Evolutionary conservation across 1,284 basidiomycete genomes (phyloP), one percentile per base, ranked within the genome.

Genomic region (Leccinum angustisporum): DNA sequence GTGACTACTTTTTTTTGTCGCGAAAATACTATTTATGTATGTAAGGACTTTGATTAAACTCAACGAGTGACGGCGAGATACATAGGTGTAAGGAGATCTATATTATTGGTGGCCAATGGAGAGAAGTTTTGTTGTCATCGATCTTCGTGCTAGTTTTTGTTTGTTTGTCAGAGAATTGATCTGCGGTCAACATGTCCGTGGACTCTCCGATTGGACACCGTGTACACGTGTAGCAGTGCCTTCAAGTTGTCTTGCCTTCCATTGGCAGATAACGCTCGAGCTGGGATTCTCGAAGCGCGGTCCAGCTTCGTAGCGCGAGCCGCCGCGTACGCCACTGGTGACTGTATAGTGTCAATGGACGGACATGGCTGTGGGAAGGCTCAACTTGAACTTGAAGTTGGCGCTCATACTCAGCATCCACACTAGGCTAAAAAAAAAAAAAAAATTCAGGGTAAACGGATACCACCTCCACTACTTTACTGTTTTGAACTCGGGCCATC

Each of bases 251-350:
- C 21, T 14, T 48, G 4, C 18, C 46, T 48, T 46, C 43, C n/a
- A n/a, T n/a, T n/a, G n/a, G n/a, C 21, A 48, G 18, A 48, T 25
- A 25, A 48, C 18, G 14, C 43, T 21, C 43, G 10, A 48, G 46
- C 46, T 14, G 46, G 46, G 7, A 48, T 25, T 48, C 21, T 21
- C 18, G 21, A 46, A 48, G 43, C 43, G 6, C 6, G 18, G 18
- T 46, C 6, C 43, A 46, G 43, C 21, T 54, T 66, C 25, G 46
- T 57, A 56, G 27, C 16, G 14, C 40, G 34, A 56, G n/a, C 40
- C 8, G 38, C 54, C 58, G 57, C n/a, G 55, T 61, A 70, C 58
- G 69, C 62, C 57, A 67, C 33, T 31, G 48, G 64, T 25, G 25
- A 25, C 25, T 25, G 25, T 25, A 25, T 25, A 25, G 25, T 59